Base-by-base conservation (phyloP, 352 stramenopile genomes). In the Pythium phragmiticola region DNA sequence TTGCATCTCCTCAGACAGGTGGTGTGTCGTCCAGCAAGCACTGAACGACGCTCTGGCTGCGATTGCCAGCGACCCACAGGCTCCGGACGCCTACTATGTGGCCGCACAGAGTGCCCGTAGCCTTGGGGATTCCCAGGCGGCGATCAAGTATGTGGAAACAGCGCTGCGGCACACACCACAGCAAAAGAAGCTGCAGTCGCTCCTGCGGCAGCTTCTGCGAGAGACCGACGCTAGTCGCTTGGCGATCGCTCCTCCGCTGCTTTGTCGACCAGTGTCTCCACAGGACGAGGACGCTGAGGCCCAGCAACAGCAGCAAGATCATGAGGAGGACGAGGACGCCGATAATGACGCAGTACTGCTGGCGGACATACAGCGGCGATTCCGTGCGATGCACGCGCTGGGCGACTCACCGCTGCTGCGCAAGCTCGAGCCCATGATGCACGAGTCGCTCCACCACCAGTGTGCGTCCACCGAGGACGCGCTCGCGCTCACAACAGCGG, bases 361-460 rank as follows among this genome's bases (percentile, higher is more conserved):
- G 2, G 14, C 36, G 43, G 41, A 43, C 2, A 11, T 69, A 4
- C 3, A 47, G 30, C 2, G 34, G 0, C 53, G 48, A 36, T 73
- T 73, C n/a, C 60, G 68, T 42, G 2, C 55, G 19, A 58, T 84
- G 33, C 60, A 76, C 50, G 48, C 69, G 61, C 50, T 76, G 30
- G 54, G 65, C 9, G 23, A 47, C 14, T 76, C 74, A 14, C 47
- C 63, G n/a, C 66, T 69, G 66, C 53, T 89, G 39, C 45, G 51
- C 0, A 76, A 74, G 14, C 26, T 87, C 9, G 80, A 87, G 57
- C 52, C 54, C 21, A 73, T 84, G 57, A 73, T 84, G 72, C 77
- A 89, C 56, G 73, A 77, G 58, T 80, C 80, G 39, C 63, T 84
- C 16, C 80, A 86, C 57, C 80, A 89, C 58, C 51, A 70, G 36